These are phyloP conservation scores for Medicago truncatula DNA, from an alignment of 306 rosid species.

Conservation along the genomic window DNA sequence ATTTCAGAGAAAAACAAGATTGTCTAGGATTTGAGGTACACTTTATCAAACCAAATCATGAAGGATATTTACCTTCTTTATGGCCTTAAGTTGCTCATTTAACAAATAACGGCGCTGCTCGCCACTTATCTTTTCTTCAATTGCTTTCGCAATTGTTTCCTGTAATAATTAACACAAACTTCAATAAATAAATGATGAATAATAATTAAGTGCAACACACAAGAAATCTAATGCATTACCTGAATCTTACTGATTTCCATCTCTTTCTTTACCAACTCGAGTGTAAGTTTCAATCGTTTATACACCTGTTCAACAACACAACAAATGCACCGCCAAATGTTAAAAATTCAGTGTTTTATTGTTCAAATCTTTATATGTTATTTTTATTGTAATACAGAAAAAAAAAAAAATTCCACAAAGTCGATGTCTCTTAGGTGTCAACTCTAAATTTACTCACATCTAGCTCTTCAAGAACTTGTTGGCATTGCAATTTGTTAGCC, in stretches of 20 bases:
- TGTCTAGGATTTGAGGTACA: slow-evolving; percentile 33
- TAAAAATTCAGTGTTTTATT: slow-evolving; percentile 23
- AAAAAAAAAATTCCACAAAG: slow-evolving; percentile 11
- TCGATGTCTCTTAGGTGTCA: slow-evolving; percentile 25
- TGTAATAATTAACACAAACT: slow-evolving; percentile 42
- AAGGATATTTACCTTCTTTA: slow-evolving; percentile 73
- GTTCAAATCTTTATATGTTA: slow-evolving; percentile 19
- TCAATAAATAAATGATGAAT: slow-evolving; percentile 34
- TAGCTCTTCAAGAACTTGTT: slow-evolving; percentile 96
- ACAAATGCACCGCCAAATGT: slow-evolving; percentile 31
- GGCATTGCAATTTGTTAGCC: slow-evolving; percentile 96
- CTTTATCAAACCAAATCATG: slow-evolving; percentile 28
- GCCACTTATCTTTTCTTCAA: slow-evolving; percentile 97
- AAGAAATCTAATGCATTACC: slow-evolving; percentile 52
- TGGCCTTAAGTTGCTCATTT: slow-evolving; percentile 98
- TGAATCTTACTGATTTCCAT: slow-evolving; percentile 98
- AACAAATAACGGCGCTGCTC: slow-evolving; percentile 97
- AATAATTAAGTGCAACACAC: slow-evolving; percentile 20
- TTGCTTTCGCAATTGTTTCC: slow-evolving; percentile 99
- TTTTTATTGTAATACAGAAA: neutral
- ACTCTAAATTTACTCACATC: slow-evolving; percentile 69
- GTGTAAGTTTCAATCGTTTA: slow-evolving; percentile 85
- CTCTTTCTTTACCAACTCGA: slow-evolving; percentile 97
- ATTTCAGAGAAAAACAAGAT: slow-evolving; percentile 3
- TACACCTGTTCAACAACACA: slow-evolving; percentile 66